Evolutionary conservation across 2,329 filamentous ascomycete species (phyloP).

Genomic region (Capronia coronata): DNA sequence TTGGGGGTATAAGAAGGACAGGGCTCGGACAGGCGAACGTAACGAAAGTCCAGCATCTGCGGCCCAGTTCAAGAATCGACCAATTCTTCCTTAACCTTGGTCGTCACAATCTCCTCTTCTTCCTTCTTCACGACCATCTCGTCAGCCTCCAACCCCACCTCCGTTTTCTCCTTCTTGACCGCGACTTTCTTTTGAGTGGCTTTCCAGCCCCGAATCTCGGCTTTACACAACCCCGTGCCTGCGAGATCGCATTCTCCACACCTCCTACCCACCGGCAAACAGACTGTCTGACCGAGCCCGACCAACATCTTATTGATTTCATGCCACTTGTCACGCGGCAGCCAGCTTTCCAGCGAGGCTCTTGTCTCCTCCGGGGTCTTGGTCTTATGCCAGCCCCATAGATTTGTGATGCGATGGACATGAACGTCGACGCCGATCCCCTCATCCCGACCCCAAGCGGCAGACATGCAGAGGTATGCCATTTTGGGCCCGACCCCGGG

Average conservation of each 20-base stretch:
- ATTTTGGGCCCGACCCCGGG: slow-evolving; percentile 93
- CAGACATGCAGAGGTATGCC: slow-evolving; percentile 80
- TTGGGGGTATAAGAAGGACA: no score
- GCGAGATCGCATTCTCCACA: slow-evolving; percentile 85
- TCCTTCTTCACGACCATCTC: background rate
- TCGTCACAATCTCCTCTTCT: background rate
- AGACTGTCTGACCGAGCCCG: slow-evolving; percentile 80
- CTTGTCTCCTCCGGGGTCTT: slow-evolving; percentile 77
- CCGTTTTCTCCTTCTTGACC: background rate
- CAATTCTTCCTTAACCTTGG: background rate
- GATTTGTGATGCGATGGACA: slow-evolving; percentile 87
- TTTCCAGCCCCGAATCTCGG: slow-evolving; percentile 61
- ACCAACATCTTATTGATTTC: slow-evolving; percentile 89
- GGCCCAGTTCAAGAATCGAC: background rate
- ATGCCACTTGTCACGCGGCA: slow-evolving; percentile 78
- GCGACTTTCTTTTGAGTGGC: slow-evolving; percentile 45
- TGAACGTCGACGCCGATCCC: slow-evolving; percentile 94
- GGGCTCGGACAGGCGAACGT: background rate
- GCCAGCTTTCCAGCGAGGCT: slow-evolving; percentile 67
- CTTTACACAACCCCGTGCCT: slow-evolving; percentile 66
- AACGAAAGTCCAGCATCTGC: no score
- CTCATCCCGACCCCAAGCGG: slow-evolving; percentile 61
- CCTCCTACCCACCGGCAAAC: slow-evolving; percentile 67
- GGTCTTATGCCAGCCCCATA: slow-evolving; percentile 86
- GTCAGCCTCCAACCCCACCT: background rate